Base-by-base conservation (phyloP, 176 grass and related monocot genomes). In the Phyllostachys edulis region DNA sequence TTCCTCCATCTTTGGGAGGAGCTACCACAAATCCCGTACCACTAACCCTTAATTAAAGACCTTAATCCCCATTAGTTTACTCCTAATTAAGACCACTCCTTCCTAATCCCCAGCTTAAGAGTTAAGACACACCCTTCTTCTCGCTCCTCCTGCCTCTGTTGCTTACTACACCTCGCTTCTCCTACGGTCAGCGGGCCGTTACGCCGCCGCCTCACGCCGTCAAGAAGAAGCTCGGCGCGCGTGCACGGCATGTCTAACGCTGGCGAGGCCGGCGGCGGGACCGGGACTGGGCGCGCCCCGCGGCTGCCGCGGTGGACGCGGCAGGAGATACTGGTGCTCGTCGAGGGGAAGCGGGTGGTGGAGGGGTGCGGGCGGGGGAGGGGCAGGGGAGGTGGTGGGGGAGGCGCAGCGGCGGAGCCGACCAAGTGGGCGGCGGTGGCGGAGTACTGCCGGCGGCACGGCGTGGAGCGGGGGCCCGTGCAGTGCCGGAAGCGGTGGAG, bases 401-500 rank as follows among this genome's bases (percentile, higher is more conserved):
- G 34, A 34, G 69, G 16, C 32, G 24, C 9, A 9, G 78, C 69
- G 5, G 85, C 86, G 26, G 96, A 96, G 78, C 96, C 91, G 41
- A 98, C 93, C 55, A 98, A 96, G 91, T 98, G 96, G 96, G 93
- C 89, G 9, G 85, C 93, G 21, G 96, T 96, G 72, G 90, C 93
- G 39, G 91, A 88, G 76, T 96, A 96, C 82, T 96, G 96, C 87
- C 69, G 88, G 69, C 84, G 88, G 76, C 96, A 99, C 63, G 96
- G 91, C 14, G 88, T 96, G 74, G 89, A 92, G 83, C 74, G 96
- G 5, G 96, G 96, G 0, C 88, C 93, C 42, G 91, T 99, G 64
- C 96, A 99, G 93, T 99, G 96, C 86, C 76, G 96, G 71, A 99
- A 99, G 86, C 77, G 93, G 77, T 96, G 96, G 96, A 99, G 96